Percentiles rank a stretch among this genome's conserved stretches.
Conservation (phyloP, 2,329 filamentous ascomycete species). For the Phialocephala subalpina region DNA sequence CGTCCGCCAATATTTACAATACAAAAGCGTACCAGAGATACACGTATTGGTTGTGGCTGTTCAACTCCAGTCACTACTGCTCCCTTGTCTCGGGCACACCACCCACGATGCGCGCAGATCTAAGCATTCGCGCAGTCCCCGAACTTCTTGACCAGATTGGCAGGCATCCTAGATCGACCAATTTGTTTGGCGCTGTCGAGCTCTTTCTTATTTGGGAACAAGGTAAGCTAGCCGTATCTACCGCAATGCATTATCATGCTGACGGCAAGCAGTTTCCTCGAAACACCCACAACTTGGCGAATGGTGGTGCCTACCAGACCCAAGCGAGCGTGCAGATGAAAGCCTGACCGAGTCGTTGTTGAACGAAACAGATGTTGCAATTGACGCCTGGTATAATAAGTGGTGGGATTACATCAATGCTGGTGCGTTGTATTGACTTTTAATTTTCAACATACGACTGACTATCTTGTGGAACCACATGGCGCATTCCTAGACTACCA, state of each 20-base stretch:
- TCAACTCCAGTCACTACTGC: slow-evolving; percentile 16
- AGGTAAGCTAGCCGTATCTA: not conserved
- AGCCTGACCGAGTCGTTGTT: slow-evolving; percentile 18
- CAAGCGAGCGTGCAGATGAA: slow-evolving; percentile 17
- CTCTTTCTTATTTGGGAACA: slow-evolving; percentile 26
- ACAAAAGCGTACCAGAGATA: slow-evolving; percentile 19
- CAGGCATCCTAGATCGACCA: not conserved
- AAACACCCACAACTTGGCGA: slow-evolving; percentile 22
- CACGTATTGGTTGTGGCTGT: slow-evolving; percentile 24
- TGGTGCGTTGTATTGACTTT: not conserved
- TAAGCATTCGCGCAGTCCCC: slow-evolving; percentile 16
- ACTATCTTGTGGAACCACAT: slow-evolving; percentile 7
- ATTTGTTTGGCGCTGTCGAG: slow-evolving; percentile 24
- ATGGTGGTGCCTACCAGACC: slow-evolving; percentile 25
- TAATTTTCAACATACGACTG: not conserved
- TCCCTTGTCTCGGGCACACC: slow-evolving; percentile 24
- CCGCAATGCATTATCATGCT: no score
- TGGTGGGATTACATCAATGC: slow-evolving; percentile 17
- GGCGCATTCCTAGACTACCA: slow-evolving; percentile 21
- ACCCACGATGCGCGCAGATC: slow-evolving; percentile 24
- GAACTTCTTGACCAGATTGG: slow-evolving; percentile 17
- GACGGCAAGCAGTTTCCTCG: slow-evolving; percentile 10
- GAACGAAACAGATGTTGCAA: slow-evolving; percentile 18
- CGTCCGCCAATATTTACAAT: not conserved
- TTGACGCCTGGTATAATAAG: slow-evolving; percentile 23